Base-by-base conservation (phyloP, 495 filamentous ascomycete species). In the Neurospora tetrasperma region DNA sequence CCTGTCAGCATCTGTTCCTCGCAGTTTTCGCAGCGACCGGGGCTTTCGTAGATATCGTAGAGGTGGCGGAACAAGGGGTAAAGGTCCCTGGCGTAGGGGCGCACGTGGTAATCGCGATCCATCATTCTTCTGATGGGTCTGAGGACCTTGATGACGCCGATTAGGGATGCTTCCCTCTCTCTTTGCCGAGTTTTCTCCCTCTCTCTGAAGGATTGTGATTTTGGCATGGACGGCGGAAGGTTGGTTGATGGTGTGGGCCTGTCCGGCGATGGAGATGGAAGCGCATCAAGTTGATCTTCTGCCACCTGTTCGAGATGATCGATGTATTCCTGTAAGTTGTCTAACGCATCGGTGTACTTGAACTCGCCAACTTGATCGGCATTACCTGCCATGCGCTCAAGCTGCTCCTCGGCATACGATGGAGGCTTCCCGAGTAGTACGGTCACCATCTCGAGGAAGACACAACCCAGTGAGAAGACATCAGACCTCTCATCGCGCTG, bases 391-490 rank as follows among this genome's bases (percentile, higher is more conserved):
- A 38, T 31, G 20, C 20, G 43, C 48, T 42, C 31, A 10, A 81
- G 75, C 40, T 77, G 76, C 16, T 77, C 73, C 70, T 81, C 78
- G 3, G 78, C 78, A 42, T 77, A 80, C 1, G 11, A 31, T 14
- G 78, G 72, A 16, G 73, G 73, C 39, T 77, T 75, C 35, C 82
- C 82, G 69, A 83, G 78, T 9, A 84, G 71, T 0, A 82, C 77
- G 18, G 80, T 83, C 9, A 79, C 77, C 62, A 84, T 82, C 73
- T 86, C 85, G 4, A 86, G 80, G 70, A 78, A 85, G 12, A 87
- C 82, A 70, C 84, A 85, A 14, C 85, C 85, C 4, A 87, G 79
- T 1, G 82, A 82, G 79, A 84, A 87, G 2, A 86, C 77, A 75
- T 87, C 85, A 12, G 82, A 83, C 11, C 80, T 78, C n/a, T 80